phyloP scores from a whole-genome alignment of 2,329 filamentous ascomycete species.

The Trichoderma sp. region DNA sequence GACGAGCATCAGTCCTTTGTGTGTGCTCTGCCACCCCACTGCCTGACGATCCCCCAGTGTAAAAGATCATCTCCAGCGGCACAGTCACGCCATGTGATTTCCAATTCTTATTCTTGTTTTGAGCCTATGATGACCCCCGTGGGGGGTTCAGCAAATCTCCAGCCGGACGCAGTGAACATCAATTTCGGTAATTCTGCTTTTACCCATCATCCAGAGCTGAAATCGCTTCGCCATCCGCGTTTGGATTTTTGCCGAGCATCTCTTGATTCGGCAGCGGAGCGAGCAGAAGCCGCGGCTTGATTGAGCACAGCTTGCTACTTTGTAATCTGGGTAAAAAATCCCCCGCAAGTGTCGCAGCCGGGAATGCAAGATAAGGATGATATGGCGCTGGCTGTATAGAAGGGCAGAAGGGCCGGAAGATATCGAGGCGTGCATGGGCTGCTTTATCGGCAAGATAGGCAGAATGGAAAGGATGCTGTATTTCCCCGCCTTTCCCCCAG shows the following conservation, averaged over 20 bases:
- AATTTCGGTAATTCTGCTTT: neutral
- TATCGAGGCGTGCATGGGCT: slow-evolving; percentile 6
- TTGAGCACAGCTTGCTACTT: neutral
- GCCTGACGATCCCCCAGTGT: slow-evolving; percentile 3
- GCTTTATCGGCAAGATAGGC: slow-evolving; percentile 25
- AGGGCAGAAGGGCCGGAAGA: slow-evolving; percentile 2
- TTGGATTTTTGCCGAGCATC: slow-evolving; percentile 7
- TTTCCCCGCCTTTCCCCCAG: slow-evolving; percentile 26
- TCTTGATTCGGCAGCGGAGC: neutral
- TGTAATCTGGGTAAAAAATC: neutral
- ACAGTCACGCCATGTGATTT: neutral
- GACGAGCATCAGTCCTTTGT: neutral
- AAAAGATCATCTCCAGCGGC: slow-evolving; percentile 14
- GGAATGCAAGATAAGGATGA: slow-evolving; percentile 13
- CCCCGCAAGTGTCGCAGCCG: slow-evolving; percentile 20
- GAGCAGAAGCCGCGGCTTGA: neutral
- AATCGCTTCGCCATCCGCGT: neutral
- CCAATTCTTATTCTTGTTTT: neutral
- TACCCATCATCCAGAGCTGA: neutral
- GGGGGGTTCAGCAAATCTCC: slow-evolving; percentile 17
- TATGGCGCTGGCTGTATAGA: neutral
- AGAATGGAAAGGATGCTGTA: slow-evolving; percentile 18
- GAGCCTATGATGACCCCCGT: slow-evolving; percentile 4
- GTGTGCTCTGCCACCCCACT: slow-evolving; percentile 14
- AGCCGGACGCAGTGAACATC: neutral